These are phyloP conservation scores for Exophiala sp. DNA, from an alignment of 2,329 filamentous ascomycete species.

Conservation along the genomic window DNA sequence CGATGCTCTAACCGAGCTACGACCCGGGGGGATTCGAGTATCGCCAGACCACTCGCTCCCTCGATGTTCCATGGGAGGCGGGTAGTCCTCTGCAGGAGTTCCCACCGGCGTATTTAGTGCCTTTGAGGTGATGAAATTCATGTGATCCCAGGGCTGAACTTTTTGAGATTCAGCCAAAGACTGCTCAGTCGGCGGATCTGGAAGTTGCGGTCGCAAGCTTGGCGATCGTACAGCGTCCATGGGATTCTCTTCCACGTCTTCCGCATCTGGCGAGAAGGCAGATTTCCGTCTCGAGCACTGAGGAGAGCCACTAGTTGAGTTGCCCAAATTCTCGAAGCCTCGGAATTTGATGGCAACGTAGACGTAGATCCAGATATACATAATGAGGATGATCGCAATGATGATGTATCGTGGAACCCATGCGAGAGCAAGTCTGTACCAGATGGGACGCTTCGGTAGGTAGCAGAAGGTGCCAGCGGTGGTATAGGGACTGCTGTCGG, in stretches of 20 bases:
- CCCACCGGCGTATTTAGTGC: slow-evolving; percentile 7
- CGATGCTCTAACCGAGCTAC: neutral
- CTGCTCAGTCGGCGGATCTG: neutral
- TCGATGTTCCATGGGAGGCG: neutral
- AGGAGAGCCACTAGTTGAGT: slow-evolving; percentile 2
- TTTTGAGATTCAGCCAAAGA: neutral
- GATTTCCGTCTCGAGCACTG: slow-evolving; percentile 6
- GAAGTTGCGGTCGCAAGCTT: neutral
- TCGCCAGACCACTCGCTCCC: slow-evolving; percentile 21
- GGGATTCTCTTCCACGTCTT: slow-evolving; percentile 4
- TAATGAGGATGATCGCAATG: slow-evolving; percentile 59
- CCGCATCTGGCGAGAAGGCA: neutral
- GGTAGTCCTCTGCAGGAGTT: neutral
- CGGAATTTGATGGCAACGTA: slow-evolving; percentile 56
- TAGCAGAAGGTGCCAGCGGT: slow-evolving; percentile 67
- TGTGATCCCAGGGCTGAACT: slow-evolving; percentile 21
- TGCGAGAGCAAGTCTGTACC: slow-evolving; percentile 65
- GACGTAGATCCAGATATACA: slow-evolving; percentile 67
- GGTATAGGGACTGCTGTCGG: slow-evolving; percentile 52
- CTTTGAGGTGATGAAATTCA: slow-evolving; percentile 25
- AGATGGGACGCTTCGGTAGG: slow-evolving; percentile 62
- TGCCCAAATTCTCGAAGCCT: slow-evolving; percentile 30
- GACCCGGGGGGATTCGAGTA: slow-evolving; percentile 5
- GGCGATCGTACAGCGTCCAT: neutral
- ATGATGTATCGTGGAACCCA: slow-evolving; percentile 75